Evolutionary conservation across 2,329 filamentous ascomycete species (phyloP).

Genomic region (Annulohypoxylon truncatum): DNA sequence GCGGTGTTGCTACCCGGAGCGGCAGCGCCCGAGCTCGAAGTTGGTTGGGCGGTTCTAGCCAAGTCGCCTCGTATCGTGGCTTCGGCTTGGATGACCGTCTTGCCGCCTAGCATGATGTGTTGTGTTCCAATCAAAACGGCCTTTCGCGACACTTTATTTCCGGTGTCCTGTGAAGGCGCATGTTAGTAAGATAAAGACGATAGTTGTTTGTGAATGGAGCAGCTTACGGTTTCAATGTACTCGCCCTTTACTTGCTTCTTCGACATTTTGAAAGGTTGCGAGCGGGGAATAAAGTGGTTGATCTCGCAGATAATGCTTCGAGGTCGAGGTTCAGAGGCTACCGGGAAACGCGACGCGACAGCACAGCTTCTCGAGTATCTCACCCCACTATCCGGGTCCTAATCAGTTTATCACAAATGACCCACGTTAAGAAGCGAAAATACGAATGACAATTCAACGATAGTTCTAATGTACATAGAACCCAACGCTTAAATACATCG

Average conservation of each 20-base stretch:
- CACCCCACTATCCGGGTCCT: too few relatives aligned
- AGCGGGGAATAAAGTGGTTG: neutral
- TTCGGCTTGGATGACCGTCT: conserved; percentile 94
- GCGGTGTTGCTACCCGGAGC: conserved; percentile 69
- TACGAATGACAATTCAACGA: too few relatives aligned
- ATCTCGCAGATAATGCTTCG: neutral
- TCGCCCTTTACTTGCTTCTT: conserved; percentile 85
- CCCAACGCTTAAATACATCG: too few relatives aligned
- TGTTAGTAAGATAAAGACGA: neutral
- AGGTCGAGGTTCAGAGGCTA: neutral
- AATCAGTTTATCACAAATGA: too few relatives aligned
- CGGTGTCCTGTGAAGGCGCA: conserved; percentile 76
- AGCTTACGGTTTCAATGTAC: conserved; percentile 91
- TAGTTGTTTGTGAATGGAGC: neutral
- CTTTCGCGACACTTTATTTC: conserved; percentile 96
- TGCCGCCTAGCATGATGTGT: conserved; percentile 97
- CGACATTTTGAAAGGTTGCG: conserved; percentile 67
- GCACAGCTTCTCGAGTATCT: neutral
- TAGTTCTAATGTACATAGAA: too few relatives aligned
- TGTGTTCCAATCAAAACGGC: conserved; percentile 93
- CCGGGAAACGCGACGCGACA: neutral
- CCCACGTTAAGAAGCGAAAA: too few relatives aligned
- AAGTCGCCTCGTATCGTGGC: conserved; percentile 95
- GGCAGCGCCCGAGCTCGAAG: conserved; percentile 53
- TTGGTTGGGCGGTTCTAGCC: conserved; percentile 65